Evolutionary conservation across 2,329 filamentous ascomycete species (phyloP).

Genomic region (Diaporthe sp.): DNA sequence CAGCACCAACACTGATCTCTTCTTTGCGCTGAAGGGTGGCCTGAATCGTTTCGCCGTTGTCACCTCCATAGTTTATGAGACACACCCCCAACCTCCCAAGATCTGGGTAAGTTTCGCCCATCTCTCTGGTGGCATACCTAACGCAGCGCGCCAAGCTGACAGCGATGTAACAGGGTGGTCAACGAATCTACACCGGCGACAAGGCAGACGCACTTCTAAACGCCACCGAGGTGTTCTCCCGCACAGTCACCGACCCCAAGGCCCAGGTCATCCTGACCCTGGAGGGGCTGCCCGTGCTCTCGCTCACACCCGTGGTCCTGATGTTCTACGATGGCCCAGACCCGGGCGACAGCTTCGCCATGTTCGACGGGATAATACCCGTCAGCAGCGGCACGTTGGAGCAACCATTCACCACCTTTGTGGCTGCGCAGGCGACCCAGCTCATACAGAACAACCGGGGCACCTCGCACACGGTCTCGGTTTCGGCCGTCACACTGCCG

Average conservation of each 20-base stretch:
- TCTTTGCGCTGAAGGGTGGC: constrained; percentile 48
- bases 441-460: constrained; percentile 45
- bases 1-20: constrained; percentile 43
- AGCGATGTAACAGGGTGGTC: background rate
- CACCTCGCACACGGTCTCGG: constrained; percentile 48
- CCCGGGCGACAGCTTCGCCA: constrained; percentile 44
- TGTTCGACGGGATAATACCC: constrained; percentile 44
- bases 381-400: constrained; percentile 32
- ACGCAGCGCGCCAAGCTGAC: background rate
- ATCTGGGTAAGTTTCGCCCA: constrained; percentile 41
- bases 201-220: constrained; percentile 44
- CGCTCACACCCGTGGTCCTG: constrained; percentile 41
- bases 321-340: constrained; percentile 50
- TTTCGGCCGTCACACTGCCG: constrained; percentile 44
- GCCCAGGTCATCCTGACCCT: constrained; percentile 49
- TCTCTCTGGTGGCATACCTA: background rate
- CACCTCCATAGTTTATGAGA: constrained; percentile 45
- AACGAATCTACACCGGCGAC: constrained; percentile 37
- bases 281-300: constrained; percentile 36
- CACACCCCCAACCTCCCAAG: constrained; percentile 43
- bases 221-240: constrained; percentile 47
- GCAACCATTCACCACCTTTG: constrained; percentile 42
- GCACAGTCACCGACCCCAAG: constrained; percentile 47
- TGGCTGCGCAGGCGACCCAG: constrained; percentile 42
- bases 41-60: constrained; percentile 47